Evolutionary conservation across 257 asterid species (phyloP).

Genomic region (Solanum chiquidenum): DNA sequence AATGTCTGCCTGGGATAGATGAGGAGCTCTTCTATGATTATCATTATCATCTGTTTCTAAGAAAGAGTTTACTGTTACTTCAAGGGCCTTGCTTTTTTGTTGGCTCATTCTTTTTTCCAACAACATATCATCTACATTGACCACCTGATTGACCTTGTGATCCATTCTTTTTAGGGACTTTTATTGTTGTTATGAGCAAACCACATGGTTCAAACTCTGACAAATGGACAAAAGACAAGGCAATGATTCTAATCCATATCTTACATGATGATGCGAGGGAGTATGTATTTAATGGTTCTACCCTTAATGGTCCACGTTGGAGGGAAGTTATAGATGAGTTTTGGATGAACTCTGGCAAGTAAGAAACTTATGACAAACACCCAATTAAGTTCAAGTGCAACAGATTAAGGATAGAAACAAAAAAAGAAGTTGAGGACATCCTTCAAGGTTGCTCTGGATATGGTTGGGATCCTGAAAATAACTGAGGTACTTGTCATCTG

Average conservation of each 20-base stretch:
- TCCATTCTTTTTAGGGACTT: not conserved
- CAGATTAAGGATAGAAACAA: not conserved
- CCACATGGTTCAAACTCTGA: not conserved
- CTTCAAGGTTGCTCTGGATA: not conserved
- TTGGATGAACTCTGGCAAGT: not conserved
- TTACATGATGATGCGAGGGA: not conserved
- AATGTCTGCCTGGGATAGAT: conserved; percentile 87
- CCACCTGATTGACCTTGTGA: conserved; percentile 18
- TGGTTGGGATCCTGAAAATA: not conserved
- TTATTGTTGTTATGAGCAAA: not conserved
- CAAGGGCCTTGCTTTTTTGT: conserved; percentile 13
- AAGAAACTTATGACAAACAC: not conserved
- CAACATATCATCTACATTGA: not conserved
- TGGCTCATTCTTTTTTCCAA: conserved; percentile 13
- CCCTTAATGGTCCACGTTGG: not conserved
- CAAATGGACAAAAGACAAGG: not conserved
- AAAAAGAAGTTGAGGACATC: not conserved
- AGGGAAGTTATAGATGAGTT: not conserved
- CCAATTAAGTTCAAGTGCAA: not conserved
- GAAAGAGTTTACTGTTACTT: conserved; percentile 24
- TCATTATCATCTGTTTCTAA: conserved; percentile 50
- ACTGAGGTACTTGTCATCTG: not conserved
- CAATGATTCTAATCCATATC: not conserved
- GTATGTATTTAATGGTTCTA: not conserved
- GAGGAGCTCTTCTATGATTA: conserved; percentile 90